A percentile compares a stretch with the other conserved stretches of the same genome.
These are phyloP conservation scores for Aspergillus niger DNA, from an alignment of 2,329 filamentous ascomycete genomes.

Conservation along the genomic window DNA sequence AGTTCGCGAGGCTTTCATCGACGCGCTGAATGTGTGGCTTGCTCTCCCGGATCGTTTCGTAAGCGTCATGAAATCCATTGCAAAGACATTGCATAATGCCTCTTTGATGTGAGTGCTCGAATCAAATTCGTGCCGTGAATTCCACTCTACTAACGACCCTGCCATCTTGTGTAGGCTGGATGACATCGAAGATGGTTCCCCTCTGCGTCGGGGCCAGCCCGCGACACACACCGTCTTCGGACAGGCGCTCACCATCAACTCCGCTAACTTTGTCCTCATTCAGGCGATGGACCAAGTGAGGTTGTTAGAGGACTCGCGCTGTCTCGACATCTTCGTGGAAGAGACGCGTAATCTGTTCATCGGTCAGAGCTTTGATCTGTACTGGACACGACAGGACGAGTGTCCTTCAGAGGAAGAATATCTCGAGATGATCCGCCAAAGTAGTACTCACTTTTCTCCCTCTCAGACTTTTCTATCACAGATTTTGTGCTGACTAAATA, in stretches of 20 bases:
- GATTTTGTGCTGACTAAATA: not conserved
- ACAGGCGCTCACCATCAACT: slow-evolving; percentile 49
- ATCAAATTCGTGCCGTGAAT: not conserved
- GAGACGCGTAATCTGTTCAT: slow-evolving; percentile 42
- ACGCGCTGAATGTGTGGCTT: slow-evolving; percentile 43
- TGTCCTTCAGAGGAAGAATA: slow-evolving; percentile 45
- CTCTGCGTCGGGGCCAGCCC: slow-evolving; percentile 45
- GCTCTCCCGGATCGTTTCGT: slow-evolving; percentile 36
- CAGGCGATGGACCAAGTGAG: slow-evolving; percentile 37
- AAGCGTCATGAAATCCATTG: slow-evolving; percentile 36
- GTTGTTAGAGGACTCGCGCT: slow-evolving; percentile 33
- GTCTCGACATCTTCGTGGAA: slow-evolving; percentile 39
- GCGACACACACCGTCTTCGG: slow-evolving; percentile 49
- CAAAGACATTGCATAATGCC: slow-evolving; percentile 43
- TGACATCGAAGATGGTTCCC: slow-evolving; percentile 49
- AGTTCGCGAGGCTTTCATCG: slow-evolving; percentile 39
- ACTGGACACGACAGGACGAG: slow-evolving; percentile 40
- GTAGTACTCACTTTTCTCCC: not conserved
- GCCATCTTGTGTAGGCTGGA: slow-evolving; percentile 34
- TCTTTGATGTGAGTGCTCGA: slow-evolving; percentile 35
- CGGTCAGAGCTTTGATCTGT: slow-evolving; percentile 46
- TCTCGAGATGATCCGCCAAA: slow-evolving; percentile 45
- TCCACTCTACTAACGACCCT: not conserved
- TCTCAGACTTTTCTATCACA: not conserved
- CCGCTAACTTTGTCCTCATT: slow-evolving; percentile 49